phyloP scores from a whole-genome alignment of 805 yeast genomes.

The Candida krabiensis region DNA sequence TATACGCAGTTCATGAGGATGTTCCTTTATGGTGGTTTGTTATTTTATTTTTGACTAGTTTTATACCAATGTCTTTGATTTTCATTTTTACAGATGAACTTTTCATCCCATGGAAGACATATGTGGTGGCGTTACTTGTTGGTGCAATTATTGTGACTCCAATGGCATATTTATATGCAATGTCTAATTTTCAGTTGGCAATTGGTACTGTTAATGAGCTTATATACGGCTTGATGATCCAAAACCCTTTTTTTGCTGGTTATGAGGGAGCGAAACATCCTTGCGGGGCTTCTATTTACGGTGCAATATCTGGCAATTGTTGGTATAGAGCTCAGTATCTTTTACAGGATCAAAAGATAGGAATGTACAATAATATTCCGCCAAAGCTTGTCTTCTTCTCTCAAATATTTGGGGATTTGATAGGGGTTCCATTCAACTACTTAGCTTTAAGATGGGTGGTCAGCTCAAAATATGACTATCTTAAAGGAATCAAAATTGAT shows the following conservation, averaged over 20 bases:
- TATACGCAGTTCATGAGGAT: constrained; percentile 38
- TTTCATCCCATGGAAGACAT: constrained; percentile 39
- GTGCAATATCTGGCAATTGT: constrained; percentile 54
- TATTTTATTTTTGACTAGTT: constrained; percentile 36
- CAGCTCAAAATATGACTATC: constrained; percentile 35
- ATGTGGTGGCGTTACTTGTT: constrained; percentile 41
- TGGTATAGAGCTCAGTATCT: constrained; percentile 50
- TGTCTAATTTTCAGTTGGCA: constrained; percentile 52
- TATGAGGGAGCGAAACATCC: constrained; percentile 36
- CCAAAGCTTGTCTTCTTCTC: constrained; percentile 51
- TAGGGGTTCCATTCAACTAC: constrained; percentile 56
- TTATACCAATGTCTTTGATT: constrained; percentile 34
- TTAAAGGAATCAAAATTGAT: constrained; percentile 32
- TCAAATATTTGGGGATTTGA: constrained; percentile 50
- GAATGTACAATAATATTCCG: constrained; percentile 54
- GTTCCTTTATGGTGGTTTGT: constrained; percentile 48
- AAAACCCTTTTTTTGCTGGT: constrained; percentile 25
- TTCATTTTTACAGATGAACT: constrained; percentile 32
- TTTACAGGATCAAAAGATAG: constrained; percentile 44
- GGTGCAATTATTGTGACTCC: constrained; percentile 50
- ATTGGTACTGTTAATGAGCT: constrained; percentile 53
- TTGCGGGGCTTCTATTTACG: constrained; percentile 48
- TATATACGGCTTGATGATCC: constrained; percentile 46
- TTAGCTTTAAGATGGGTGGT: constrained; percentile 49
- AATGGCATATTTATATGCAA: constrained; percentile 49